A percentile compares a stretch with the other conserved stretches of the same genome.
phyloP scores from a whole-genome alignment of 2,329 filamentous ascomycete species.

The Stagonosporopsis rhizophila region DNA sequence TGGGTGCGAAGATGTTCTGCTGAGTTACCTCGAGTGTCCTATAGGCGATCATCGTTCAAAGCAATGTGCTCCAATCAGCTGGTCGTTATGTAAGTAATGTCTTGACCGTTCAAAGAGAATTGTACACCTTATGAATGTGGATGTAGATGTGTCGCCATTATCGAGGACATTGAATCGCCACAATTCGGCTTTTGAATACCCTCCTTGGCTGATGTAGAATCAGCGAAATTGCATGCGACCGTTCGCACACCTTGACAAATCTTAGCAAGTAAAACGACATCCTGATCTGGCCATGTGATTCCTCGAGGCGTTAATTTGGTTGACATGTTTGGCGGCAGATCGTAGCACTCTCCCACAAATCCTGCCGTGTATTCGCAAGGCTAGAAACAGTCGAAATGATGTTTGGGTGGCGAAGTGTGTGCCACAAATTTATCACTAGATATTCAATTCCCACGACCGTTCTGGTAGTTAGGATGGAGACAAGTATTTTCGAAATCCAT shows the following conservation, averaged over 20 bases:
- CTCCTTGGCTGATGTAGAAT: background rate
- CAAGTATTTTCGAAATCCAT: background rate
- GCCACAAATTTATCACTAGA: background rate
- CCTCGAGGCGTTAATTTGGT: too few species aligned
- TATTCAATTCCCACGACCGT: background rate
- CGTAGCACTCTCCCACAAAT: too few species aligned
- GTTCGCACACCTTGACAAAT: background rate
- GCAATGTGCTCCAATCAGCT: background rate
- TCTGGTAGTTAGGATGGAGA: too few species aligned
- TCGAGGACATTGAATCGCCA: background rate
- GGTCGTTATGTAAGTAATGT: background rate
- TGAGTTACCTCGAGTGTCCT: background rate
- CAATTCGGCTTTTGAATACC: background rate
- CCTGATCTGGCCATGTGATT: too few species aligned
- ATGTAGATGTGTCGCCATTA: background rate
- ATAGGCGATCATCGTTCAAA: background rate
- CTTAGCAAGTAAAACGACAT: background rate
- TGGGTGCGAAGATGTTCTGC: background rate
- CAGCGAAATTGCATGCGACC: background rate
- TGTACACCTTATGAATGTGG: background rate
- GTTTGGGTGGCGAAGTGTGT: too few species aligned
- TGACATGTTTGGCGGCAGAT: too few species aligned
- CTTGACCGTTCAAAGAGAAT: background rate
- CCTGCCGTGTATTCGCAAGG: too few species aligned
- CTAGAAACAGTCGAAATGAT: too few species aligned